Conservation (phyloP, 2,329 filamentous ascomycete species). For the Scedosporium minutisporum region DNA sequence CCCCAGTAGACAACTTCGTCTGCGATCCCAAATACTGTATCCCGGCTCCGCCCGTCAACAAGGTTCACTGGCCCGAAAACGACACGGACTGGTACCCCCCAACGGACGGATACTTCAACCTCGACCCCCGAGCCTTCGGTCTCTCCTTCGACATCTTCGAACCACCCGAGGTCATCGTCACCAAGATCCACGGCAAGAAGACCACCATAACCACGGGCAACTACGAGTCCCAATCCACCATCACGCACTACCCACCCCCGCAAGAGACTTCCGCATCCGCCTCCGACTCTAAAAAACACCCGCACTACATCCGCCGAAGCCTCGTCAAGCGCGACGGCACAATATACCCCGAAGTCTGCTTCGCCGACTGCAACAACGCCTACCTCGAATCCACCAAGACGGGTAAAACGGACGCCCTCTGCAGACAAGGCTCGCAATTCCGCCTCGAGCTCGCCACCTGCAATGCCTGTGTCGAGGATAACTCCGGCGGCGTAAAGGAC, state of each 20-base stretch:
- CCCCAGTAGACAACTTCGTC: conserved; percentile 34
- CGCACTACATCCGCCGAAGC: neutral
- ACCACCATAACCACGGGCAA: conserved; percentile 44
- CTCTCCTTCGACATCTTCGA: conserved; percentile 54
- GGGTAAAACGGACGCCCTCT: conserved; percentile 40
- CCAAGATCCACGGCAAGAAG: conserved; percentile 22
- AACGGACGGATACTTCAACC: conserved; percentile 48
- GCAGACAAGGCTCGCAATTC: conserved; percentile 33
- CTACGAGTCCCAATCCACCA: conserved; percentile 40
- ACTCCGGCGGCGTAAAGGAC: conserved; percentile 14
- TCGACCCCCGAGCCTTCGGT: conserved; percentile 53
- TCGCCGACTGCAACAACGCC: conserved; percentile 39
- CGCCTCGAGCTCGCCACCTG: conserved; percentile 25
- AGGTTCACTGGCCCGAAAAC: conserved; percentile 32
- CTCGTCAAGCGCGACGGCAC: conserved; percentile 17
- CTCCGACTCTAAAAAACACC: neutral
- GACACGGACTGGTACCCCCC: conserved; percentile 42
- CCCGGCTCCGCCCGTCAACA: conserved; percentile 24
- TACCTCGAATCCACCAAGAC: conserved; percentile 31
- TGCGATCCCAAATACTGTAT: conserved; percentile 38
- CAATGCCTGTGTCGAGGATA: conserved; percentile 26
- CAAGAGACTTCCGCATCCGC: neutral
- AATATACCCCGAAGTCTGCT: conserved; percentile 39
- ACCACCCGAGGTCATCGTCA: conserved; percentile 27
- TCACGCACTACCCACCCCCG: conserved; percentile 27